Percentiles rank a stretch among this genome's conserved stretches.
Conservation (phyloP, 768 basidiomycete genomes). For the Saitozyma sp. region DNA sequence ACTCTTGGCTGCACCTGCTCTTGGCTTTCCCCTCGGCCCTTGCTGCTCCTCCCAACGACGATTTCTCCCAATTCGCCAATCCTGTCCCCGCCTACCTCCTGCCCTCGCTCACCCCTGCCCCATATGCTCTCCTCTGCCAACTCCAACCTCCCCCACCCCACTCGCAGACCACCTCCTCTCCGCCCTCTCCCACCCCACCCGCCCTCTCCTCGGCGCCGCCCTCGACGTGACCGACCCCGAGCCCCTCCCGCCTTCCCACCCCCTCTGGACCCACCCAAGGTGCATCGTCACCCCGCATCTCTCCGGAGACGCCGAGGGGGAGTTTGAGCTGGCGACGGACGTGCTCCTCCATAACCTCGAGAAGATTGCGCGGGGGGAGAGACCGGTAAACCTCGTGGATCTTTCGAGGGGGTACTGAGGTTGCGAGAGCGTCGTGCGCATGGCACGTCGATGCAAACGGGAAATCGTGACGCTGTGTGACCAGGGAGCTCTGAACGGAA, state of each 20-base stretch:
- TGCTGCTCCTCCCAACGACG: too few relatives aligned
- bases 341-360: constrained; percentile 39
- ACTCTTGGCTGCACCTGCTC: too few relatives aligned
- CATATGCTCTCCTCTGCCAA: too few relatives aligned
- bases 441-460: too few relatives aligned
- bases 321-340: constrained; percentile 41
- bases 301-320: constrained; percentile 41
- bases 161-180: constrained; percentile 35
- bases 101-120: too few relatives aligned
- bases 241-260: constrained; percentile 49
- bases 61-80: too few relatives aligned
- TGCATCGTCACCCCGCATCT: constrained; percentile 54
- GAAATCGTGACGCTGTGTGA: too few relatives aligned
- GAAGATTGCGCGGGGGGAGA: constrained; percentile 27
- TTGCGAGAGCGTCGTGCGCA: too few relatives aligned
- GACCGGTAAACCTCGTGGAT: constrained; percentile 30
- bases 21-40: too few relatives aligned
- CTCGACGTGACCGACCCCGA: constrained; percentile 55
- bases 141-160: too few relatives aligned
- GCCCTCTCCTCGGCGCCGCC: constrained; percentile 39
- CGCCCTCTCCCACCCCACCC: constrained; percentile 20
- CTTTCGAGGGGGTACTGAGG: constrained; percentile 32
- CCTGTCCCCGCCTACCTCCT: too few relatives aligned
- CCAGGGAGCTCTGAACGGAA: too few relatives aligned
- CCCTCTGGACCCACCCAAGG: constrained; percentile 51